phyloP scores from a whole-genome alignment of 768 basidiomycete genomes.

The Trametes villosa region DNA sequence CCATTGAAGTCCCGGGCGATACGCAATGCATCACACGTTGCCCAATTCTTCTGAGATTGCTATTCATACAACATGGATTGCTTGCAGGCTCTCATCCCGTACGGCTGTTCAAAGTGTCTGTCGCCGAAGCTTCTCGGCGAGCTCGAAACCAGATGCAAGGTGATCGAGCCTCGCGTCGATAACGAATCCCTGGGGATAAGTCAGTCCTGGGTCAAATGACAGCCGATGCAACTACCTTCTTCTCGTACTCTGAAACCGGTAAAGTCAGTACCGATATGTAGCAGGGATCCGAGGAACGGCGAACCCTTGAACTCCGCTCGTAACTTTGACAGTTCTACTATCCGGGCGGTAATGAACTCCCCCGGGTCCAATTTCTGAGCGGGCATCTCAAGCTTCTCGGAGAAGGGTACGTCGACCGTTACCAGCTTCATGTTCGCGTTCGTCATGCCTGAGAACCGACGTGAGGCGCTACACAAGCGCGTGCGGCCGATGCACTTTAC shows the following conservation, averaged over 20 bases:
- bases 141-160: constrained; percentile 70
- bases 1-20: too few species aligned
- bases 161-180: constrained; percentile 82
- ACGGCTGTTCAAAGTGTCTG: not conserved
- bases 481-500: constrained; percentile 40
- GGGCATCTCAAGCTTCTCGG: constrained; percentile 69
- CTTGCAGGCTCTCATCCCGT: not conserved
- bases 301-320: constrained; percentile 67
- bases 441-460: constrained; percentile 71
- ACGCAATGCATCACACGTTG: too few species aligned
- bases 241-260: constrained; percentile 52
- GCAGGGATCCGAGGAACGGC: constrained; percentile 13
- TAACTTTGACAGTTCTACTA: constrained; percentile 71
- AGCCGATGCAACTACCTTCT: constrained; percentile 47
- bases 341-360: constrained; percentile 77
- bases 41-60: too few species aligned
- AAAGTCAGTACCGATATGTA: not conserved
- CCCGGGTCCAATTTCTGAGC: constrained; percentile 81
- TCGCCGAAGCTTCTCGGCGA: constrained; percentile 47
- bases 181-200: constrained; percentile 44
- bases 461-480: not conserved
- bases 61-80: not conserved
- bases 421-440: constrained; percentile 93
- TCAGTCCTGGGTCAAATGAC: not conserved
- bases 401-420: constrained; percentile 67